Conservation (phyloP, 352 stramenopile species). For the Pythium sp. region DNA sequence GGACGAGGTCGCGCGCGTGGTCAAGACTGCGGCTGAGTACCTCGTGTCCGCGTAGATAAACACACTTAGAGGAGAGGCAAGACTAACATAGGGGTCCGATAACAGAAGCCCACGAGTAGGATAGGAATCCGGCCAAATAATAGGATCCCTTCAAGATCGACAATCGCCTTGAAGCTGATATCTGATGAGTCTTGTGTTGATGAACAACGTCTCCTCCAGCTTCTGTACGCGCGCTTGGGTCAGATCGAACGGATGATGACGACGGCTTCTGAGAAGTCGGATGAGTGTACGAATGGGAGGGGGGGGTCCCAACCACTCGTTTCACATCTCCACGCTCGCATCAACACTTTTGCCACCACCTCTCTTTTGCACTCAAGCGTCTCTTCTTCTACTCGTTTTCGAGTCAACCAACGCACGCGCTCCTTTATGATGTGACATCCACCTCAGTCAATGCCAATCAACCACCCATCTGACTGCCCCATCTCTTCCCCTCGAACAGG, state of each 20-base stretch:
- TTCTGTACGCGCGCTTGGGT: no score
- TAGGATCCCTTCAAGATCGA: background rate
- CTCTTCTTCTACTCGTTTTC: background rate
- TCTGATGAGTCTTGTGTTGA: background rate
- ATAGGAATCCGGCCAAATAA: no score
- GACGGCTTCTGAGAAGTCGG: background rate
- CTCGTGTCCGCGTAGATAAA: slow-evolving; percentile 13
- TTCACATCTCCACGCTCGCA: background rate
- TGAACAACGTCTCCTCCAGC: background rate
- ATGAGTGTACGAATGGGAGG: background rate
- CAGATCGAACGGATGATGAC: background rate
- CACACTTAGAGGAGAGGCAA: background rate
- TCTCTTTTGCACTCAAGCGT: background rate
- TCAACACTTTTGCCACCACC: background rate
- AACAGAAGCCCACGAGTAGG: background rate
- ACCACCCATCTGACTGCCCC: background rate
- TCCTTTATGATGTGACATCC: slow-evolving; percentile 2
- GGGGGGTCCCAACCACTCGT: background rate
- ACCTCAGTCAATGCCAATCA: background rate
- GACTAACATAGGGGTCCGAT: background rate
- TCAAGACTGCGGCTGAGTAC: slow-evolving; percentile 34
- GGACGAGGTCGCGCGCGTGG: slow-evolving; percentile 34
- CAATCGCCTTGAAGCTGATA: background rate
- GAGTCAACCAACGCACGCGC: no score
- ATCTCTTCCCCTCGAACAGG: background rate